These are phyloP conservation scores for Aspergillus cejpii DNA, from an alignment of 2,329 filamentous ascomycete genomes.

Conservation along the genomic window DNA sequence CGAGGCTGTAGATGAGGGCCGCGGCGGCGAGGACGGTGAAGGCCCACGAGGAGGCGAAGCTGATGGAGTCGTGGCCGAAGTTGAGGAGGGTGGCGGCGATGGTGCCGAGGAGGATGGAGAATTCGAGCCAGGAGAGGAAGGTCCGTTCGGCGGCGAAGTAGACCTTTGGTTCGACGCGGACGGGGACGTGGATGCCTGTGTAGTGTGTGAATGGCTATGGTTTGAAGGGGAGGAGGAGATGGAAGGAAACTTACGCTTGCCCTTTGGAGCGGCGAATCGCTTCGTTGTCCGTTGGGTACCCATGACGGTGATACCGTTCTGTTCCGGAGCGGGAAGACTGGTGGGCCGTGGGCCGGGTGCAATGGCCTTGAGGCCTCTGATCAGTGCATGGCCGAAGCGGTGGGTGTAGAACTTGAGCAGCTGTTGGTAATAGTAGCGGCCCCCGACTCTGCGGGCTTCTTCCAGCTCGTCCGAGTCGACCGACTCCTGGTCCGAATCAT, in stretches of 20 bases:
- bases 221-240: not conserved
- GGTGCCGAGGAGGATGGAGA: slow-evolving; percentile 85
- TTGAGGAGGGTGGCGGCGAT: slow-evolving; percentile 80
- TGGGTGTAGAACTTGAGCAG: slow-evolving; percentile 50
- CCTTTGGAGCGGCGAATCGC: slow-evolving; percentile 54
- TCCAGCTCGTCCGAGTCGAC: slow-evolving; percentile 68
- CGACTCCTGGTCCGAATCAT: slow-evolving; percentile 83
- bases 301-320: slow-evolving; percentile 36
- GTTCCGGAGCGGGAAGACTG: slow-evolving; percentile 33
- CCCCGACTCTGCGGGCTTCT: slow-evolving; percentile 68
- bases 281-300: slow-evolving; percentile 43
- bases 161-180: slow-evolving; percentile 94
- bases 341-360: slow-evolving; percentile 48
- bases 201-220: slow-evolving; percentile 7
- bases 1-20: slow-evolving; percentile 74
- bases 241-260: slow-evolving; percentile 41
- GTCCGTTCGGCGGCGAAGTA: slow-evolving; percentile 95
- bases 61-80: slow-evolving; percentile 58
- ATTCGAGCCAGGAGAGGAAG: slow-evolving; percentile 95
- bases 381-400: slow-evolving; percentile 42
- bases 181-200: slow-evolving; percentile 84
- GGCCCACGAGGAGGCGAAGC: slow-evolving; percentile 63
- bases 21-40: slow-evolving; percentile 77
- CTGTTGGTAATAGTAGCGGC: slow-evolving; percentile 64
- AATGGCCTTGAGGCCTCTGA: slow-evolving; percentile 45